Evolutionary conservation across 108 stramenopile genomes (phyloP).

Genomic region (Skeletonema grethae): DNA sequence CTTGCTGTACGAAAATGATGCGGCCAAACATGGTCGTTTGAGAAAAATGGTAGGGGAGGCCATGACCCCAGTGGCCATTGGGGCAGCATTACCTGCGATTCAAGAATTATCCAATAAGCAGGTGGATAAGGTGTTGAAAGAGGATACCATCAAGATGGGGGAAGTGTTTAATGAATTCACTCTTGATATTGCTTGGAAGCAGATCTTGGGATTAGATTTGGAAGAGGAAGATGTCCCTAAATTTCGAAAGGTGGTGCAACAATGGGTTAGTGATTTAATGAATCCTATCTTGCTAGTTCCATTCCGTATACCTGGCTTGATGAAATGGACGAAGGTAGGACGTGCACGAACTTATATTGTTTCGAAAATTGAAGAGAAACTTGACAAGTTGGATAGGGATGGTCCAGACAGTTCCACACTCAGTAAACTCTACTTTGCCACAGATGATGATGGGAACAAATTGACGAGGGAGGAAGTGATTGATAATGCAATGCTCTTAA

Average conservation of each 20-base stretch:
- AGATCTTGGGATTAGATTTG: slow-evolving; percentile 51
- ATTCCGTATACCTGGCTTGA: slow-evolving; percentile 11
- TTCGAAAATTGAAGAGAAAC: slow-evolving; percentile 46
- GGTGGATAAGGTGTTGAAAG: slow-evolving; percentile 19
- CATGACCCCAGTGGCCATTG: slow-evolving; percentile 35
- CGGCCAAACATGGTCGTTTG: slow-evolving; percentile 22
- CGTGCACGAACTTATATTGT: slow-evolving; percentile 29
- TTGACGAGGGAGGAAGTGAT: slow-evolving; percentile 41
- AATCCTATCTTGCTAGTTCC: slow-evolving; percentile 22
- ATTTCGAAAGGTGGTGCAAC: slow-evolving; percentile 29
- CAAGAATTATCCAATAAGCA: slow-evolving; percentile 24
- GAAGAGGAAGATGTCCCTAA: slow-evolving; percentile 26
- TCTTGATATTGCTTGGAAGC: slow-evolving; percentile 50
- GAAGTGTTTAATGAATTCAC: slow-evolving; percentile 38
- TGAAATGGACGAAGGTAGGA: slow-evolving; percentile 7
- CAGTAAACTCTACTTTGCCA: slow-evolving; percentile 44
- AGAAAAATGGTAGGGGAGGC: slow-evolving; percentile 41
- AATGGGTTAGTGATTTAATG: slow-evolving; percentile 18
- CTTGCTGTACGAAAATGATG: slow-evolving; percentile 31
- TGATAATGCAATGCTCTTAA: slow-evolving; percentile 46
- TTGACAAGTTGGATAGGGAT: slow-evolving; percentile 27
- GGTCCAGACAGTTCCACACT: slow-evolving; percentile 51
- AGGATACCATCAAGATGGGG: slow-evolving; percentile 31
- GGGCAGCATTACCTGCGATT: slow-evolving; percentile 27
- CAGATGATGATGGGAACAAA: slow-evolving; percentile 28